A percentile compares a stretch with the other conserved stretches of the same genome.
Conservation (phyloP, 148 eudicot species). For the Chenopodium formosanum region DNA sequence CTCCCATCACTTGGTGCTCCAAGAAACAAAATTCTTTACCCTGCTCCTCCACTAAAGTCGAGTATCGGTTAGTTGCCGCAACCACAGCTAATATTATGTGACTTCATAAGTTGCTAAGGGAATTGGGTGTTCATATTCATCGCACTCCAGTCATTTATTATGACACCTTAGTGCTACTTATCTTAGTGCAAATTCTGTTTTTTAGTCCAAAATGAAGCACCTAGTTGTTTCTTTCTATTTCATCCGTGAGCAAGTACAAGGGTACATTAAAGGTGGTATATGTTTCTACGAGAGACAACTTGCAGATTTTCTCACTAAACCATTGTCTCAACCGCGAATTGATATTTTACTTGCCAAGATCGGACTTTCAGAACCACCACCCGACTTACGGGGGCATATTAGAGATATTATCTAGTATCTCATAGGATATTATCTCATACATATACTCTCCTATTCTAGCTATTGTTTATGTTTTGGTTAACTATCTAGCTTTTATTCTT, state of each 20-base stretch:
- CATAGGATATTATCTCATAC: background rate
- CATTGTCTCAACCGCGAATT: background rate
- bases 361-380: background rate
- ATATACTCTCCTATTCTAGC: no score
- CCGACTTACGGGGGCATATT: background rate
- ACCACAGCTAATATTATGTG: background rate
- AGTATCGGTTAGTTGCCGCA: background rate
- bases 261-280: background rate
- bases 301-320: background rate
- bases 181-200: background rate
- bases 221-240: background rate
- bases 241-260: background rate
- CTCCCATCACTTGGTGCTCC: constrained; percentile 1
- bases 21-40: background rate
- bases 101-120: background rate
- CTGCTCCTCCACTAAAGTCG: background rate
- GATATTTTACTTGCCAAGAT: background rate
- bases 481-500: no score
- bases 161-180: background rate
- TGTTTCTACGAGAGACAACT: background rate
- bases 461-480: no score
- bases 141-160: background rate
- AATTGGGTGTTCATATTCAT: background rate
- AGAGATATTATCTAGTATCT: background rate
- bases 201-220: constrained; percentile 1